These are phyloP conservation scores for Schrenkiella parvula DNA, from an alignment of 345 rosid species.

Conservation along the genomic window DNA sequence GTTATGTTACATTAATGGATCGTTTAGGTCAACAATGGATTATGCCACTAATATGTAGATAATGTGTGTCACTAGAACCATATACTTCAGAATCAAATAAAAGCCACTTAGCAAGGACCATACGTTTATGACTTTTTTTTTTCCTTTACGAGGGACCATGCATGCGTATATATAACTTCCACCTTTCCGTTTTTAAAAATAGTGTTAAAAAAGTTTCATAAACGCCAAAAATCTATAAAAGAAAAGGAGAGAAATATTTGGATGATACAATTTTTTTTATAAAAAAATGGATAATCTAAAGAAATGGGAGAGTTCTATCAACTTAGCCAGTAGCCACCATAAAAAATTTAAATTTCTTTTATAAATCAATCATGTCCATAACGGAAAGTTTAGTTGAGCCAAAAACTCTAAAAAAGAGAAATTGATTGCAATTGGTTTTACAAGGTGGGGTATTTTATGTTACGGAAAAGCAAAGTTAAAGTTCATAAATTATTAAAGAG, in stretches of 20 bases:
- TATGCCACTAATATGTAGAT: not conserved
- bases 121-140: conserved; percentile 2
- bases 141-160: conserved; percentile 21
- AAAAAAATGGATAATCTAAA: conserved; percentile 23
- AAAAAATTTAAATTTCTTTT: not conserved
- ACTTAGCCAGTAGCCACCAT: conserved; percentile 16
- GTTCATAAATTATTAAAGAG: conserved; percentile 32
- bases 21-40: not conserved
- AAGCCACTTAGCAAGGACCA: conserved; percentile 22
- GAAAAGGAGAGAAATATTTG: not conserved
- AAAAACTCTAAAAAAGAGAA: conserved; percentile 5
- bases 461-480: conserved; percentile 22
- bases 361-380: conserved; percentile 13
- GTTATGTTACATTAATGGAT: not conserved
- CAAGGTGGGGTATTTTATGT: conserved; percentile 13
- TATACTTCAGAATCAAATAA: conserved; percentile 21
- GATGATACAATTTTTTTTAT: not conserved
- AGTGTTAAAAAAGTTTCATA: not conserved
- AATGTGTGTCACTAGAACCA: conserved; percentile 23
- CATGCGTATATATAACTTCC: not conserved
- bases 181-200: not conserved
- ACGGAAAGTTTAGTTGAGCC: conserved; percentile 13
- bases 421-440: conserved; percentile 12
- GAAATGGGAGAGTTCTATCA: conserved; percentile 17
- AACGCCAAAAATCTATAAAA: not conserved